These are phyloP conservation scores for Podospora sp. DNA, from an alignment of 495 filamentous ascomycete genomes.

Conservation along the genomic window DNA sequence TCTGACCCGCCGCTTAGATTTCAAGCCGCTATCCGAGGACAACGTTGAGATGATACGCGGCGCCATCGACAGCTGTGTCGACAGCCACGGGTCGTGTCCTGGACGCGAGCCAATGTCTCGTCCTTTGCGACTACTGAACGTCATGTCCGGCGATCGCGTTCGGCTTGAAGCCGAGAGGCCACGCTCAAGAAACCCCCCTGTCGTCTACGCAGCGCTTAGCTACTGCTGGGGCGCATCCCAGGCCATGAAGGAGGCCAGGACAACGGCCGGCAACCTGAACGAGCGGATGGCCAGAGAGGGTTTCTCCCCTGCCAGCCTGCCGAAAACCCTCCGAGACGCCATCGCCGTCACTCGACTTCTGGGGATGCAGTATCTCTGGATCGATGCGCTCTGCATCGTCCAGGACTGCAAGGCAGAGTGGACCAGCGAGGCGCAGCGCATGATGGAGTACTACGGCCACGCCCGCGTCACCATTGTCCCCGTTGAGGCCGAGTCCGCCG, in stretches of 20 bases:
- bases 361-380: too few species aligned
- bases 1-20: neutral
- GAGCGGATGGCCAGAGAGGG: neutral
- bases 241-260: neutral
- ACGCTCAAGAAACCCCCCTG: neutral
- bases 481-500: constrained; percentile 4
- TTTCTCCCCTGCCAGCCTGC: neutral
- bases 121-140: neutral
- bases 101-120: neutral
- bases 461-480: constrained; percentile 3
- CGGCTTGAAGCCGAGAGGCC: neutral
- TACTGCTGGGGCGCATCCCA: constrained; percentile 1
- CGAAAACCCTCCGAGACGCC: too few species aligned
- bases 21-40: neutral
- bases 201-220: neutral
- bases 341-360: too few species aligned
- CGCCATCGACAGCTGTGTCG: neutral
- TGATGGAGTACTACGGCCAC: constrained; percentile 4
- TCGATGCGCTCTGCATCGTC: too few species aligned
- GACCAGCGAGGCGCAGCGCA: neutral
- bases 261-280: neutral
- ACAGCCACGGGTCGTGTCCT: neutral
- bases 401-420: neutral
- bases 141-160: neutral
- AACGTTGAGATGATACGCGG: neutral